These are phyloP conservation scores for Cymodocea nodosa DNA, from an alignment of 116 monocot species.

Conservation along the genomic window DNA sequence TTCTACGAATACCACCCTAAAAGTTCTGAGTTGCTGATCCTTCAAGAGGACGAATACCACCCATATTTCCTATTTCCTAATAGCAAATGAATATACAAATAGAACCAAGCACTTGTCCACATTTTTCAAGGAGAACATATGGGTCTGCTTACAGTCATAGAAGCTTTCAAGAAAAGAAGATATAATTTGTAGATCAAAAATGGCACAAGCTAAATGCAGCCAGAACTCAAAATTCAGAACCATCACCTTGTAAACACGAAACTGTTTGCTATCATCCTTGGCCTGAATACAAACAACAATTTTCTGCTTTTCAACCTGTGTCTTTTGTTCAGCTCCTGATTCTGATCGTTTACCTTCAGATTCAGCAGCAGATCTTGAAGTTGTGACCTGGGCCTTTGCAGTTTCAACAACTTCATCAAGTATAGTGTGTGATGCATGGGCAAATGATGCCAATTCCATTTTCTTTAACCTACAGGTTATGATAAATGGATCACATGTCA, in stretches of 20 bases:
- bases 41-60: no score
- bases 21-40: no score
- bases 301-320: slow-evolving; percentile 34
- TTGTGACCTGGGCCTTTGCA: slow-evolving; percentile 23
- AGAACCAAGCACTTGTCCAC: no score
- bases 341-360: slow-evolving; percentile 4
- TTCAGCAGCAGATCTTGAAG: slow-evolving; percentile 11
- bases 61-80: no score
- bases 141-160: no score
- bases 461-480: slow-evolving; percentile 41
- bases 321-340: neutral
- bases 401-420: slow-evolving; percentile 33
- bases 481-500: neutral
- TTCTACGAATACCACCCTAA: neutral
- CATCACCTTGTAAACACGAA: slow-evolving; percentile 64
- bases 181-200: slow-evolving; percentile 1
- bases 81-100: no score
- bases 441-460: slow-evolving; percentile 53
- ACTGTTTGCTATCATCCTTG: slow-evolving; percentile 59
- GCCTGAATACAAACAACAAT: slow-evolving; percentile 81
- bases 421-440: slow-evolving; percentile 46
- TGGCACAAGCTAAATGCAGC: neutral
- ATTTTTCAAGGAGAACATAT: no score
- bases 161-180: no score
- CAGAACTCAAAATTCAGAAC: no score